Evolutionary conservation across 768 basidiomycete genomes (phyloP).

Genomic region (Kwoniella dejecticola): DNA sequence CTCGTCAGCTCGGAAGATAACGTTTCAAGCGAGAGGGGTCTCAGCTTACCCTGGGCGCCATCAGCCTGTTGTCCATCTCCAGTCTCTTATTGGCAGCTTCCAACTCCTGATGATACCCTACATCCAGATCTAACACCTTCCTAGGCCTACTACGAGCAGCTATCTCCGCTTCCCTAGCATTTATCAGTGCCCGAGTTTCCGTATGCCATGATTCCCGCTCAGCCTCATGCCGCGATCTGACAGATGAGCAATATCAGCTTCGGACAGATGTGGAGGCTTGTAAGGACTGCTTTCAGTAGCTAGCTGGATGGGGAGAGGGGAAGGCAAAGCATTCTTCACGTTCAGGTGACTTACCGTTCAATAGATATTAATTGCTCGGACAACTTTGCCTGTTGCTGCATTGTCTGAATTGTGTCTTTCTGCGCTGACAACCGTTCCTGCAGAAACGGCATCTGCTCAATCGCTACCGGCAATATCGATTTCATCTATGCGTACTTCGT

Average conservation of each 20-base stretch:
- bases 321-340: no score
- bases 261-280: no score
- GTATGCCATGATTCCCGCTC: slow-evolving; percentile 46
- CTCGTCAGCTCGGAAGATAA: slow-evolving; percentile 15
- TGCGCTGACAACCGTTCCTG: slow-evolving; percentile 40
- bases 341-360: slow-evolving; percentile 45
- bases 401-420: slow-evolving; percentile 38
- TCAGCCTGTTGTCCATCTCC: slow-evolving; percentile 52
- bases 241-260: not conserved
- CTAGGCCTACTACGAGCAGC: slow-evolving; percentile 37
- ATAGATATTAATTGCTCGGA: slow-evolving; percentile 30
- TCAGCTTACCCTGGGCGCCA: slow-evolving; percentile 47
- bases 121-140: slow-evolving; percentile 44
- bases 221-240: slow-evolving; percentile 38
- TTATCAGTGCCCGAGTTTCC: slow-evolving; percentile 35
- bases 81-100: slow-evolving; percentile 51
- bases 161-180: slow-evolving; percentile 40
- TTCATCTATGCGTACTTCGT: slow-evolving; percentile 22
- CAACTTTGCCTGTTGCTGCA: slow-evolving; percentile 41
- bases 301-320: no score
- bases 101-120: slow-evolving; percentile 51
- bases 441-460: slow-evolving; percentile 39
- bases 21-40: not conserved
- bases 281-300: no score
- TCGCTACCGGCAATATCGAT: slow-evolving; percentile 25